Base-by-base conservation (phyloP, 495 filamentous ascomycete species). In the Xylaria telfairii region DNA sequence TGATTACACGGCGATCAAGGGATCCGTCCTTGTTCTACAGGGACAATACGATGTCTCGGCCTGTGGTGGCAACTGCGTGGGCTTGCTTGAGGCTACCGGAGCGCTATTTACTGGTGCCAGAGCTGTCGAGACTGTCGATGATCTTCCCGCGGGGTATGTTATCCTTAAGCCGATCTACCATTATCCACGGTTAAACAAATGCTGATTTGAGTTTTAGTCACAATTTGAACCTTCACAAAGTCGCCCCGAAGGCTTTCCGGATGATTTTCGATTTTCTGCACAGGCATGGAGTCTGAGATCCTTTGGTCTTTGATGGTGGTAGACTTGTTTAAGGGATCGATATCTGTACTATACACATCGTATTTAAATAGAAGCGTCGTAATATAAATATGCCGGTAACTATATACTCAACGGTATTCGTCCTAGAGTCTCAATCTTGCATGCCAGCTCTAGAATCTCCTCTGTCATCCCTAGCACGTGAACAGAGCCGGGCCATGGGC, bases 161-260 rank as follows among this genome's bases (percentile, higher is more conserved):
- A 15, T 42, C 26, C 44, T 41, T 60, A 12, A 65, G 49, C 39
- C 19, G 21, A 0, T 59, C 9, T 12, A 5, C 6, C 13, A 5
- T 30, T 34, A 21, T 37, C 30, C 8, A 4, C 17, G n/a, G 19
- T 21, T 37, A 8, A 21, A n/a, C n/a, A n/a, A n/a, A 59, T 39
- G 8, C 56, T 59, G 4, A 59, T 51, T n/a, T 53, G 39, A 13
- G 0, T 21, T 34, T 15, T 47, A 77, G 73, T 7, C 75, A 77
- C 32, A 76, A 76, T 15, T 71, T 77, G 17, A 77, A 77, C 65
- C 51, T 77, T 17, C 75, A 76, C 59, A 76, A 77, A 65, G 65
- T 77, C 30, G 75, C 75, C 15, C 75, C 74, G 2, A 53, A 70
- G 30, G 73, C 71, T 7, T 76, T 77, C 19, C 30, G 53, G 8